phyloP scores from a whole-genome alignment of 2,329 filamentous ascomycete species.

The Balansia obtecta region DNA sequence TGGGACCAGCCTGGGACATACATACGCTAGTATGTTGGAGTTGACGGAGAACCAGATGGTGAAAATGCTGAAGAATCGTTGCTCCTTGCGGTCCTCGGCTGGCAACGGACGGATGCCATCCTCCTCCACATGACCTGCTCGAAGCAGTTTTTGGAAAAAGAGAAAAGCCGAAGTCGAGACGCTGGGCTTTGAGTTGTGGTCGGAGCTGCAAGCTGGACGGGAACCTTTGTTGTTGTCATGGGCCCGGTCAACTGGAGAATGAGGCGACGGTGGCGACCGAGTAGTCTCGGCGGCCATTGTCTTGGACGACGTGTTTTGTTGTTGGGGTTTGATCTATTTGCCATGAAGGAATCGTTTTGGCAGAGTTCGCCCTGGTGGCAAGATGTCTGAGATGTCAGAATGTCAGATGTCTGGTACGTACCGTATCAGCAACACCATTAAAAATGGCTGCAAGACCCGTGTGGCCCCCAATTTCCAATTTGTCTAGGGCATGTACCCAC shows the following conservation, averaged over 20 bases:
- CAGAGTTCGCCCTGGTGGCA: too few relatives aligned
- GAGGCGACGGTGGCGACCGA: neutral
- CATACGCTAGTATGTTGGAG: constrained; percentile 32
- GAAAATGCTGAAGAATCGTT: constrained; percentile 30
- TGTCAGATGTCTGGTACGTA: too few relatives aligned
- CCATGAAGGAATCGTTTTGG: too few relatives aligned
- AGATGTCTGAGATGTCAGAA: too few relatives aligned
- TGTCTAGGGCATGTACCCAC: too few relatives aligned
- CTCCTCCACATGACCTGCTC: constrained; percentile 28
- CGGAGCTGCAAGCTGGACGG: neutral
- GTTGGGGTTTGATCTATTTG: too few relatives aligned
- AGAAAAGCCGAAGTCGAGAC: neutral
- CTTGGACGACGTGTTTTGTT: too few relatives aligned
- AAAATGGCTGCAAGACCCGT: too few relatives aligned
- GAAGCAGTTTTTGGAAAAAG: constrained; percentile 15
- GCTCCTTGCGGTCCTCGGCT: constrained; percentile 26
- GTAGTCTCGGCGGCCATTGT: neutral
- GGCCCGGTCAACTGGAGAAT: neutral
- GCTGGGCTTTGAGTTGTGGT: neutral
- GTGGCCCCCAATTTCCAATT: too few relatives aligned
- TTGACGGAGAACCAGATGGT: constrained; percentile 38
- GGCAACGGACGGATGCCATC: constrained; percentile 31
- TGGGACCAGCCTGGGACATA: neutral
- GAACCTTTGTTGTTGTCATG: neutral
- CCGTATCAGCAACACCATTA: too few relatives aligned